Evolutionary conservation across 139 green algal genomes (phyloP).

Genomic region (Haematococcus sp.): DNA sequence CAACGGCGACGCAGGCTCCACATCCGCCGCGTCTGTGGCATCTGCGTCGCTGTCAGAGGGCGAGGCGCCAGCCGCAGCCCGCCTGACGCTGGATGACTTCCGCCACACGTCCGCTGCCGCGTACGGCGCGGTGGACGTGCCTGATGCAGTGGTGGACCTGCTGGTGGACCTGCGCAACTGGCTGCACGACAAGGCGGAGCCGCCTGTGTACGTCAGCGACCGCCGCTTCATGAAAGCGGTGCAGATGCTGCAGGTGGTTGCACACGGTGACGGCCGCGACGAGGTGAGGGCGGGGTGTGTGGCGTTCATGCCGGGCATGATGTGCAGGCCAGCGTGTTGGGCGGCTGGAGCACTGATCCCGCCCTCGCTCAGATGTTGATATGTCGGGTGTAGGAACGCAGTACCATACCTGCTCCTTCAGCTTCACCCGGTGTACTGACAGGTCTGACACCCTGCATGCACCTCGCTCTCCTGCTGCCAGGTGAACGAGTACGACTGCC

Average conservation of each 20-base stretch:
- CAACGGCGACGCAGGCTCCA: not conserved
- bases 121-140: constrained; percentile 60
- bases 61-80: not conserved
- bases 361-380: too few species aligned
- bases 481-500: constrained; percentile 70
- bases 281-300: constrained; percentile 26
- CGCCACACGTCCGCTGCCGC: constrained; percentile 43
- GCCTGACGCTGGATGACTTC: constrained; percentile 38
- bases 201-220: constrained; percentile 85
- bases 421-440: too few species aligned
- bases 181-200: constrained; percentile 88
- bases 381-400: too few species aligned
- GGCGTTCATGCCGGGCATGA: not conserved
- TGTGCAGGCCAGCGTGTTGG: not conserved
- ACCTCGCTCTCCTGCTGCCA: not conserved
- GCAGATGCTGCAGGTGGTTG: constrained; percentile 78
- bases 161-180: constrained; percentile 64
- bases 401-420: too few species aligned
- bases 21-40: not conserved
- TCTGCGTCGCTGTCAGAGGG: not conserved
- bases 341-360: too few species aligned
- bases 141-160: constrained; percentile 69
- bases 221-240: constrained; percentile 88
- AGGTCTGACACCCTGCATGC: not conserved
- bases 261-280: constrained; percentile 56